Evolutionary conservation across 192 early-diverging fungal species (phyloP), one percentile per base, ranked within the genome.

Genomic region (Paraglomus brasilianum): DNA sequence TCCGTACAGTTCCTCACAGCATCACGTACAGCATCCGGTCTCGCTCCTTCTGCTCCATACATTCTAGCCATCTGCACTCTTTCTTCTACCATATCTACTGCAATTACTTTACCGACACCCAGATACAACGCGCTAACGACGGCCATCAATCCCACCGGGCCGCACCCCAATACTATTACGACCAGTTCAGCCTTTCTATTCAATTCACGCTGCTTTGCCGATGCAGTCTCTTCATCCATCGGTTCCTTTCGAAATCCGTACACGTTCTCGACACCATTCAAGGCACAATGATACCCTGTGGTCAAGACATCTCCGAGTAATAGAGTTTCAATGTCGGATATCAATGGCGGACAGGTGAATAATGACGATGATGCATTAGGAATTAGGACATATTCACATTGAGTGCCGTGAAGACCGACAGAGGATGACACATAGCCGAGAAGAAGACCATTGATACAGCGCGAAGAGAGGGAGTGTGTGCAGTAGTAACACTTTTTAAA

Each of bases 251-350:
- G 30, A 30, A 30, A 3, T 3, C 30, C 30, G 30, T 30, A 3
- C 36, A 64, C 24, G 15, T 66, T 14, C 4, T 22, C 48, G 5
- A 86, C 51, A 10, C 82, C 82, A 60, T 80, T 81, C 46, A 77
- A 66, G 9, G 80, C 85, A 41, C 82, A 83, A 60, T 79, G 84
- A 60, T 76, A 86, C 4, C 85, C 85, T 0, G 85, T 86, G 9
- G 79, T 56, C 17, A 86, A 71, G 15, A 86, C 84, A 56, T 86
- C 85, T 43, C 80, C 77, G 42, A 78, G 57, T 24, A 86, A 66
- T 36, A 86, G 72, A 30, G 77, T 78, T 56, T 77, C 77, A 15
- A 77, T 75, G 49, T 77, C 78, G 1, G 72, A 69, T 7, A 81
- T 51, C 4, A 52, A 48, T 46, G 68, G 71, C 4, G 77, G 75